Evolutionary conservation across 164 flowering plant genomes (phyloP).

Genomic region (Annona squamosa): DNA sequence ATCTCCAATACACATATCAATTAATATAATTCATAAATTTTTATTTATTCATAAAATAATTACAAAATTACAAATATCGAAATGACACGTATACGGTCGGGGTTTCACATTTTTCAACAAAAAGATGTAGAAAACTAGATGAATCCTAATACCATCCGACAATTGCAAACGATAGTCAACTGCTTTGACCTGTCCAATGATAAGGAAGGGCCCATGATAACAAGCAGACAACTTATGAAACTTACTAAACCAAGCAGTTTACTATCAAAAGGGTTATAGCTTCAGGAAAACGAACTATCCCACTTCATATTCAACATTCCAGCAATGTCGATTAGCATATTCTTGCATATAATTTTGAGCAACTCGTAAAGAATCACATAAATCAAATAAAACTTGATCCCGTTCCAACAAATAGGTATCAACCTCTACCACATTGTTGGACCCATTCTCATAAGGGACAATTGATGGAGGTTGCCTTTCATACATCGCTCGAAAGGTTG

Average conservation of each 20-base stretch:
- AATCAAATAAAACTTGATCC: not conserved
- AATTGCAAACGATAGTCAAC: not conserved
- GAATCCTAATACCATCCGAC: not conserved
- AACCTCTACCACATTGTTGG: too few species aligned
- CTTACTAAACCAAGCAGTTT: not conserved
- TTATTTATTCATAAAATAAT: too few species aligned
- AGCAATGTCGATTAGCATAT: not conserved
- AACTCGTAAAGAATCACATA: not conserved
- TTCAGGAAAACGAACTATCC: conserved; percentile 13
- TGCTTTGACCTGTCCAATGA: not conserved
- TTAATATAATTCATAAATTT: too few species aligned
- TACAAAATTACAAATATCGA: too few species aligned
- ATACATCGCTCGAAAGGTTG: not conserved
- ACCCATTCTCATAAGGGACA: not conserved
- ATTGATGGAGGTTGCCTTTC: not conserved
- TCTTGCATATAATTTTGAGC: not conserved
- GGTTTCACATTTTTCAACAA: not conserved
- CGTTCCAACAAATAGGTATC: not conserved
- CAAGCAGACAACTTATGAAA: not conserved
- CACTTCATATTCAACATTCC: not conserved
- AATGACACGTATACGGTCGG: too few species aligned
- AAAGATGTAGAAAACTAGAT: not conserved
- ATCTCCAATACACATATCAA: too few species aligned
- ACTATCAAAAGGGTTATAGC: conserved; percentile 2
- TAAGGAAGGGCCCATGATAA: not conserved